Conservation (phyloP, 768 basidiomycete species). For the Serpula lacrymans region DNA sequence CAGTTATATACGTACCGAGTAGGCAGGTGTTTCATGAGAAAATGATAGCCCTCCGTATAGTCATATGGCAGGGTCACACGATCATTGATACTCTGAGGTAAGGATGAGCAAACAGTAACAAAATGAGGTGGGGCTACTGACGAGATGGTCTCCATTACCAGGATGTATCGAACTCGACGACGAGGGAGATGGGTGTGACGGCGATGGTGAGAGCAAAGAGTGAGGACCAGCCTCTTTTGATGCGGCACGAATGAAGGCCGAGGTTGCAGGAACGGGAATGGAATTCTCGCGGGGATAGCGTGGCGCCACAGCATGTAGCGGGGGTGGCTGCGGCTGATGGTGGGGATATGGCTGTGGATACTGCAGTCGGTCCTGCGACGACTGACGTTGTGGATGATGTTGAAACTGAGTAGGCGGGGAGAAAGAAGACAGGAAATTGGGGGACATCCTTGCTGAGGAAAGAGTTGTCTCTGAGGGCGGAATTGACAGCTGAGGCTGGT, state of each 20-base stretch:
- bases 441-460: slow-evolving; percentile 21
- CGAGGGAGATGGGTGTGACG: slow-evolving; percentile 42
- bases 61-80: slow-evolving; percentile 80
- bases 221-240: slow-evolving; percentile 25
- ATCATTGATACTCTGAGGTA: slow-evolving; percentile 59
- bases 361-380: slow-evolving; percentile 33
- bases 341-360: slow-evolving; percentile 30
- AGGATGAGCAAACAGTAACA: slow-evolving; percentile 23
- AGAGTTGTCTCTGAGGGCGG: slow-evolving; percentile 28
- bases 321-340: slow-evolving; percentile 16
- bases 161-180: slow-evolving; percentile 36
- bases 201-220: slow-evolving; percentile 24
- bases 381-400: slow-evolving; percentile 18
- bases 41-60: slow-evolving; percentile 96
- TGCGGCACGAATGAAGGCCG: slow-evolving; percentile 25
- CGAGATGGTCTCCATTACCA: slow-evolving; percentile 30
- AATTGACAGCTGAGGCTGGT: slow-evolving; percentile 28
- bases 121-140: too few relatives aligned
- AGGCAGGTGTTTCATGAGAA: slow-evolving; percentile 91
- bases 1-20: slow-evolving; percentile 59
- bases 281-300: slow-evolving; percentile 49
- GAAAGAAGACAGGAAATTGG: slow-evolving; percentile 26
- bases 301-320: slow-evolving; percentile 46
- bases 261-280: slow-evolving; percentile 39
- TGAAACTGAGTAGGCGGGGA: slow-evolving; percentile 32